Percentiles rank a stretch among this genome's conserved stretches.
Conservation (phyloP, 2,329 filamentous ascomycete genomes). For the Didymella segeticola region DNA sequence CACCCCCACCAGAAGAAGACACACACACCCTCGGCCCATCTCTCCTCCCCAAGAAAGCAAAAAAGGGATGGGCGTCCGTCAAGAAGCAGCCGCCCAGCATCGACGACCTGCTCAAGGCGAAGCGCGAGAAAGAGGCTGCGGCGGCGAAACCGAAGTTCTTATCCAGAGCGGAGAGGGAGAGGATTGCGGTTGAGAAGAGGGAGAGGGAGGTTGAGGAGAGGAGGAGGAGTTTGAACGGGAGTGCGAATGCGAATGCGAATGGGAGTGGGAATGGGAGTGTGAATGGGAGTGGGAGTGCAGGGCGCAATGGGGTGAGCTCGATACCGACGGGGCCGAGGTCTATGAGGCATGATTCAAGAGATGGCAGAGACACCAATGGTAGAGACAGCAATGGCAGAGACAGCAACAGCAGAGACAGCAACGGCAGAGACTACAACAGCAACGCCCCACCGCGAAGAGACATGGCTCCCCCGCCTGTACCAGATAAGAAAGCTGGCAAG, state of each 20-base stretch:
- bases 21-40: conserved; percentile 29
- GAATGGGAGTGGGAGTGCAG: conserved; percentile 17
- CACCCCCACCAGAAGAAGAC: conserved; percentile 34
- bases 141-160: conserved; percentile 89
- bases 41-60: conserved; percentile 52
- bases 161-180: conserved; percentile 81
- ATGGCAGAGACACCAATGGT: neutral
- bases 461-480: conserved; percentile 59
- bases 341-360: conserved; percentile 62
- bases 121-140: conserved; percentile 83
- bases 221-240: conserved; percentile 60
- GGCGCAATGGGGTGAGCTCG: conserved; percentile 22
- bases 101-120: conserved; percentile 83
- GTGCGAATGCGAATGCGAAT: conserved; percentile 21
- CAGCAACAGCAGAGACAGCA: neutral
- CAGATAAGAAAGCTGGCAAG: conserved; percentile 43
- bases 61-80: conserved; percentile 62
- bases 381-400: no score
- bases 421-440: neutral
- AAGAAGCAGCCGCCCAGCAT: conserved; percentile 71
- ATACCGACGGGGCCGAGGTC: conserved; percentile 77
- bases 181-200: conserved; percentile 78
- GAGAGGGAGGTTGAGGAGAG: conserved; percentile 71
- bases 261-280: conserved; percentile 9
- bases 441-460: conserved; percentile 52